Evolutionary conservation across 2,329 filamentous ascomycete genomes (phyloP), one percentile per base, ranked within the genome.

Genomic region (Cryphonectria nitschkei): DNA sequence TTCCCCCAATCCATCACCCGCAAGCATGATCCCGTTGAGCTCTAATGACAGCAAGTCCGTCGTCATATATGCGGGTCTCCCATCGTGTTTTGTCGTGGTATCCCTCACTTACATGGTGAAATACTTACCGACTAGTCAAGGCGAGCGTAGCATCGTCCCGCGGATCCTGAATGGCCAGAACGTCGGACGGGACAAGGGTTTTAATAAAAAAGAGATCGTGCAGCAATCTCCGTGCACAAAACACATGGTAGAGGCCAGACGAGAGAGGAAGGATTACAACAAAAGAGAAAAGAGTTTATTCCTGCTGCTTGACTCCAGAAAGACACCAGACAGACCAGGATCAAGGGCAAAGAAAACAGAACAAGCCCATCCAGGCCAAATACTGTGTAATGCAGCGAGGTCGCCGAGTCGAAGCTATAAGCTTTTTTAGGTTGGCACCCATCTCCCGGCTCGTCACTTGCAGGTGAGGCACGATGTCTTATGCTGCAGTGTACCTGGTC

Each of bases 61-160:
- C 58, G 58, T 39, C 32, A 39, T 32, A 16, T 58, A 16, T 58
- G 54, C 54, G 54, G 54, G 54, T 14, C 54, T 26, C 54, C 54
- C 54, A 29, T 56, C n/a, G 50, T 56, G 52, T 46, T 43, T 43
- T 41, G 41, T 54, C 8, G 50, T 54, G 50, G 32, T 58, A 58
- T 32, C 54, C 54, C 54, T 34, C 13, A 58, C 26, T 11, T 58
- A 39, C 37, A 39, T 2, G 37, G 37, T 39, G 22, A 39, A 61
- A 22, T 26, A 26, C 26, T 39, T 34, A 34, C 32, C 32, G 19
- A 11, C 58, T 61, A 61, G 58, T 61, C 58, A 61, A 61, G 32
- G 46, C 19, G 32, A 61, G 58, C 58, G 58, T 61, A 61, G 34
- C 58, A 61, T 39, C 58, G 58, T n/a, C 34, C 6, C 58, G 58